Conservation (phyloP, 2,329 filamentous ascomycete genomes). For the Pseudonectria buxi region DNA sequence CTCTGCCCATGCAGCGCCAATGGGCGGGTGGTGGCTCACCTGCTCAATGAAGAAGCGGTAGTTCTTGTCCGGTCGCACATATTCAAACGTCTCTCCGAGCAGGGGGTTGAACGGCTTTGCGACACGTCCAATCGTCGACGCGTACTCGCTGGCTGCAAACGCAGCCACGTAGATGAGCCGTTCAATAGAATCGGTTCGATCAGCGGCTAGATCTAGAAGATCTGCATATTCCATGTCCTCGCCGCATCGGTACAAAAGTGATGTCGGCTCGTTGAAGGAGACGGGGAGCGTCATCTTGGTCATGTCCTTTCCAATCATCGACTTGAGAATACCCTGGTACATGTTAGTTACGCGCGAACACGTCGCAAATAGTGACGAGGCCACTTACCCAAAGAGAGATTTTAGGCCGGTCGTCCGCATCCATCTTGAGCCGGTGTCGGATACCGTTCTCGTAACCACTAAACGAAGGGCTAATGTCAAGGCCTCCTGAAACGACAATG, state of each 20-base stretch:
- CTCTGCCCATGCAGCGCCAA: constrained; percentile 90
- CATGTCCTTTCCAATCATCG: constrained; percentile 99
- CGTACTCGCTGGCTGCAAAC: constrained; percentile 94
- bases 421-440: constrained; percentile 73
- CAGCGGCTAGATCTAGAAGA: constrained; percentile 80
- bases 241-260: constrained; percentile 84
- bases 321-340: constrained; percentile 82
- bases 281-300: constrained; percentile 98
- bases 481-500: constrained; percentile 33
- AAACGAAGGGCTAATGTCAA: constrained; percentile 72
- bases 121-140: constrained; percentile 91
- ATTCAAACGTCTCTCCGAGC: constrained; percentile 94
- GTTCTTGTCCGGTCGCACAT: constrained; percentile 89
- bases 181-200: constrained; percentile 80
- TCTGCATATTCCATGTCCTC: constrained; percentile 99
- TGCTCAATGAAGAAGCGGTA: constrained; percentile 99
- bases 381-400: constrained; percentile 85
- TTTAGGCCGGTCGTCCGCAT: constrained; percentile 86
- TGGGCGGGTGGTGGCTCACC: constrained; percentile 92
- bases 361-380: background rate
- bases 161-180: constrained; percentile 90
- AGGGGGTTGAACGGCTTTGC: constrained; percentile 98
- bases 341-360: constrained; percentile 14
- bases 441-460: constrained; percentile 87
- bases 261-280: constrained; percentile 97